phyloP scores from a whole-genome alignment of 352 stramenopile genomes.

The Globisporangium emineosum region DNA sequence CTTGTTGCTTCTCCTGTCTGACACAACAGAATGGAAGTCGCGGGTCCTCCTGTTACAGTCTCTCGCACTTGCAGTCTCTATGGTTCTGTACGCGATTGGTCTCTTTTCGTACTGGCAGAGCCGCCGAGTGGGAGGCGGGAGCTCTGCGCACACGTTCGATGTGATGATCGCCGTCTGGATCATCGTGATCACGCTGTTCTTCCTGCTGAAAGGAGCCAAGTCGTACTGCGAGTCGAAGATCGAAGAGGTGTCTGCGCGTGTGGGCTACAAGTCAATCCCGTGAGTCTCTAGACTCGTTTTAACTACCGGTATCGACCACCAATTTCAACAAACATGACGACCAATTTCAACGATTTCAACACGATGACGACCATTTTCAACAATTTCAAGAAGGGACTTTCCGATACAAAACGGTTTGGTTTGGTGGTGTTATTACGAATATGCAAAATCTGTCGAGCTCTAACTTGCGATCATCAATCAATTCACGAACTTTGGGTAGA shows the following conservation, averaged over 20 bases:
- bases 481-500: slow-evolving; percentile 97
- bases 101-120: neutral
- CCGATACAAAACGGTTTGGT: neutral
- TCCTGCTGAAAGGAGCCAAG: neutral
- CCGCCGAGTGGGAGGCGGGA: neutral
- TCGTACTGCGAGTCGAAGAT: neutral
- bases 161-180: neutral
- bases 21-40: neutral
- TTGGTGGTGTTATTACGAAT: neutral
- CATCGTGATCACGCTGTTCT: neutral
- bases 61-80: neutral
- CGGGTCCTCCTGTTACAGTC: neutral
- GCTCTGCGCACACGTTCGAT: neutral
- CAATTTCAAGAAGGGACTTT: neutral
- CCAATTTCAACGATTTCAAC: neutral
- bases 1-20: too few species aligned
- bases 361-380: too few species aligned
- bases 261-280: neutral
- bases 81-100: neutral
- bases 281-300: neutral
- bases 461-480: slow-evolving; percentile 14
- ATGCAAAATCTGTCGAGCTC: neutral
- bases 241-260: too few species aligned
- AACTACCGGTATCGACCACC: neutral
- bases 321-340: neutral